Evolutionary conservation across 495 filamentous ascomycete species (phyloP), one percentile per base, ranked within the genome.

Genomic region (Viridothelium virens): DNA sequence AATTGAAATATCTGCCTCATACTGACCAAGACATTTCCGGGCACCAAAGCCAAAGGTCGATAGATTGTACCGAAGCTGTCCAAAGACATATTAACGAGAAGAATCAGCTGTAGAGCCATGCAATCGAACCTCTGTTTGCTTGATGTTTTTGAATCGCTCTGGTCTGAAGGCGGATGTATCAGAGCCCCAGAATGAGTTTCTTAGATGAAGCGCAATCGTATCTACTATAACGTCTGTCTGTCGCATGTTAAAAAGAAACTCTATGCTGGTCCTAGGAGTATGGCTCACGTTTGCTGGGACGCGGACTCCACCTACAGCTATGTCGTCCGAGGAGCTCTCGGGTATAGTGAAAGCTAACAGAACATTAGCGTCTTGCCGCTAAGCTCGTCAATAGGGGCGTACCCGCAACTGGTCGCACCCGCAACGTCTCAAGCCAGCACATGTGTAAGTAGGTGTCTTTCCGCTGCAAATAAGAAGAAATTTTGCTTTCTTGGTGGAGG

Each of bases 221-320:
- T 81, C 79, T 11, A 80, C 72, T 25, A 79, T 65, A 37, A 78
- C 68, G 34, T 66, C 68, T 0, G 76, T 78, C 16, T 69, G 39
- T 5, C 12, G 39, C 39, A 44, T 12, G 39, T 5, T 44, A 44
- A 44, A 12, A 5, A 5, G 12, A 44, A 44, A 6, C 5, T 44
- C 39, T 12, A 44, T 5, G 12, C 5, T 44, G 12, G 39, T 6
- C 12, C 6, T 6, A 44, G 6, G 6, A 6, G 5, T 44, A 6
- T 5, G 12, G 12, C 39, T 5, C 39, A 44, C 39, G 6, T 12
- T 44, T 44, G 39, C 39, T 12, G 39, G 39, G 12, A 44, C 12
- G 39, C 39, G 12, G 39, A 44, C 5, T 44, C 12, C 39, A 12
- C 39, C 39, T 12, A 12, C 39, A 5, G 6, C 5, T 44, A 5